Percentiles rank a stretch among this genome's conserved stretches.
Conservation (phyloP, 2,329 filamentous ascomycete genomes). For the Sporothrix pallida region DNA sequence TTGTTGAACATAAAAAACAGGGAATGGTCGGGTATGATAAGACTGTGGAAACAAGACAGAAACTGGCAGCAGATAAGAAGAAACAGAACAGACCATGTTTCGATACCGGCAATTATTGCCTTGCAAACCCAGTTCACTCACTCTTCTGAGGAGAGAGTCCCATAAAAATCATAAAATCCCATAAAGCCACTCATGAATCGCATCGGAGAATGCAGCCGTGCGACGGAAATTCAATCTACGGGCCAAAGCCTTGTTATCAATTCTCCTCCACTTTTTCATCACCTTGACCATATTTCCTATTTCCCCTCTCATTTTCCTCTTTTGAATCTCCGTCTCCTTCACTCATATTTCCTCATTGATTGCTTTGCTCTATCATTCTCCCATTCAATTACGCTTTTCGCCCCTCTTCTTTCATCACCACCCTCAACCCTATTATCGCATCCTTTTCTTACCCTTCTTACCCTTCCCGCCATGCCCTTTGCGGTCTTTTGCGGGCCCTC, state of each 20-base stretch:
- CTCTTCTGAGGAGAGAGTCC: too few relatives aligned
- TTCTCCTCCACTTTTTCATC: not conserved
- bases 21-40: not conserved
- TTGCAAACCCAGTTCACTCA: not conserved
- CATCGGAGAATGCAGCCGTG: slow-evolving; percentile 2
- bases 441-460: too few relatives aligned
- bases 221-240: slow-evolving; percentile 21
- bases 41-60: not conserved
- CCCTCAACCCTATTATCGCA: too few relatives aligned
- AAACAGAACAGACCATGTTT: not conserved
- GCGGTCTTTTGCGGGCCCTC: slow-evolving; percentile 30
- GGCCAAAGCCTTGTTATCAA: slow-evolving; percentile 16
- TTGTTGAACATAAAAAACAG: slow-evolving; percentile 10
- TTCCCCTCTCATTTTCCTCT: not conserved
- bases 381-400: not conserved
- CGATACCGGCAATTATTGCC: not conserved
- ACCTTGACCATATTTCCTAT: not conserved
- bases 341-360: not conserved
- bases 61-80: not conserved
- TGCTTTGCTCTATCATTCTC: not conserved
- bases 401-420: slow-evolving; percentile 21
- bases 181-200: not conserved
- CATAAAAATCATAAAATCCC: not conserved
- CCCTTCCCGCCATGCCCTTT: slow-evolving; percentile 32
- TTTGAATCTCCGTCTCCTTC: not conserved